Conservation (phyloP, 108 stramenopile genomes). For the Heterococcus sp. region DNA sequence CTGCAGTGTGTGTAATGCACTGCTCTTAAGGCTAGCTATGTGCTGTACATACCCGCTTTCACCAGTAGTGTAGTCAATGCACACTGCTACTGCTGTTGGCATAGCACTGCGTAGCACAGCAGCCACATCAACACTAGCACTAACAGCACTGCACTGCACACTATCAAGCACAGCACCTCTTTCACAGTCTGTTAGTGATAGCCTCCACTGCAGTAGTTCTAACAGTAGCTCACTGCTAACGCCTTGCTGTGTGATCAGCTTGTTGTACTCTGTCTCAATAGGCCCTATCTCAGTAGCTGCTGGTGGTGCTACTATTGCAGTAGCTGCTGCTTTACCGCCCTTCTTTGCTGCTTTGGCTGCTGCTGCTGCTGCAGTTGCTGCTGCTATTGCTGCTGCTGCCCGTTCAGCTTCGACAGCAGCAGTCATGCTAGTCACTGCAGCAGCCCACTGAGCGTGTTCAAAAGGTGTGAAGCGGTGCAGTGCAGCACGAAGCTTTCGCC, state of each 20-base stretch:
- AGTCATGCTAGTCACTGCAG: conserved; percentile 15
- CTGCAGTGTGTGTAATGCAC: background rate
- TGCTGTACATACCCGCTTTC: background rate
- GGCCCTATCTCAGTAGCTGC: background rate
- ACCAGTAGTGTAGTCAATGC: background rate
- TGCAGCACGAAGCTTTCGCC: conserved; percentile 19
- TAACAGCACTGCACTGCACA: background rate
- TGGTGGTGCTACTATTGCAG: background rate
- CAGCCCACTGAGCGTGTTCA: conserved; percentile 10
- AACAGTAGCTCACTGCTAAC: conserved; percentile 7
- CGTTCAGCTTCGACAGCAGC: conserved; percentile 13
- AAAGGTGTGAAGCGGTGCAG: conserved; percentile 6
- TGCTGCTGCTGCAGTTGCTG: conserved; percentile 3
- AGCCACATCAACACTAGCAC: background rate
- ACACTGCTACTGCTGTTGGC: background rate
- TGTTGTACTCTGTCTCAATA: conserved; percentile 8
- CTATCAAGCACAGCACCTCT: conserved; percentile 32
- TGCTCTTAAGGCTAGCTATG: background rate
- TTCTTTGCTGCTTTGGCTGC: background rate
- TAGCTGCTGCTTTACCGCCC: background rate
- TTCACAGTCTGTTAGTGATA: conserved; percentile 22
- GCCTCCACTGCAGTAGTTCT: conserved; percentile 28
- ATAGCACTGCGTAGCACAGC: background rate
- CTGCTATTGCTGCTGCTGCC: background rate
- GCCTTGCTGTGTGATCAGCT: conserved; percentile 8